These are phyloP conservation scores for Haplosporangium sp. DNA, from an alignment of 371 early-diverging fungal genomes.

Conservation along the genomic window DNA sequence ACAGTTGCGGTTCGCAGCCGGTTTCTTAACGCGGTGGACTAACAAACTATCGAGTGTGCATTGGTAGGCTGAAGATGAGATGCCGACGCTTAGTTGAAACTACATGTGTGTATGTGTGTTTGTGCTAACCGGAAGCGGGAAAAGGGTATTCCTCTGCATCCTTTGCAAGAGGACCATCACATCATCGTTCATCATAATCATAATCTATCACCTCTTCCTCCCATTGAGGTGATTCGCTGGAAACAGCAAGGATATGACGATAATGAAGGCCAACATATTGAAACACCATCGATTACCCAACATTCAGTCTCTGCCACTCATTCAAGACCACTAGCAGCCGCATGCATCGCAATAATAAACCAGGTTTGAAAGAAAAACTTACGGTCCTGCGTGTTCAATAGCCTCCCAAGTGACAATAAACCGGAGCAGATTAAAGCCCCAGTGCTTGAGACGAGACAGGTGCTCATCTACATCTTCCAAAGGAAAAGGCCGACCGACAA, in stretches of 20 bases:
- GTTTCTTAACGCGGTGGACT: no score
- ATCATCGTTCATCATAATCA: no score
- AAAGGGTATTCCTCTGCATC: no score
- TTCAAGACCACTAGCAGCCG: neutral
- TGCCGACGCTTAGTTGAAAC: no score
- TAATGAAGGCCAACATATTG: neutral
- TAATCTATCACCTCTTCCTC: neutral
- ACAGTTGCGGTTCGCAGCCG: no score
- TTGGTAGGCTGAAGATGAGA: no score
- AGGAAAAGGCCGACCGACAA: conserved; percentile 84
- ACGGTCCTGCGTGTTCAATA: conserved; percentile 84
- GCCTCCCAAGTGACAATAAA: conserved; percentile 90
- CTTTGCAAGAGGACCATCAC: no score
- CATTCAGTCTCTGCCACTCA: neutral
- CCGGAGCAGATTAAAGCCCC: conserved; percentile 87
- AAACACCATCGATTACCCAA: neutral
- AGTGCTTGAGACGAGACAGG: conserved; percentile 72
- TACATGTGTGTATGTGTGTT: no score
- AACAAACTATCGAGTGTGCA: no score
- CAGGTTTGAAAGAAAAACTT: conserved; percentile 50
- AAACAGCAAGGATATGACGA: neutral
- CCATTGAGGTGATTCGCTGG: neutral
- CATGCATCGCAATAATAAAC: no score
- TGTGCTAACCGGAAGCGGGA: no score
- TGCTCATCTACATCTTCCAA: conserved; percentile 88